Base-by-base conservation (phyloP, 768 basidiomycete genomes). In the Boletus subparvulus region DNA sequence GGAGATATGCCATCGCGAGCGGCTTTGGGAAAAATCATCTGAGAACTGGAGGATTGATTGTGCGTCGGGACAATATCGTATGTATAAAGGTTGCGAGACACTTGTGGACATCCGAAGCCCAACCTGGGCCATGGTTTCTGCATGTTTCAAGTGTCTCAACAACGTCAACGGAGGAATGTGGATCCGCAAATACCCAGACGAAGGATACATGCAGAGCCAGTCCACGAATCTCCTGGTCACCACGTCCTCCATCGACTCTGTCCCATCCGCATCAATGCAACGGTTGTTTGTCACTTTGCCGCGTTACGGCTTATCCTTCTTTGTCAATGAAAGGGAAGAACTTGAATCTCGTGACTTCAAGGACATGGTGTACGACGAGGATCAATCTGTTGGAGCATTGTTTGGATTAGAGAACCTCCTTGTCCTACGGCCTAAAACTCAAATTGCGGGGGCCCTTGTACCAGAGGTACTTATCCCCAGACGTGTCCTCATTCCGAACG, bases 361-460 rank as follows among this genome's bases (percentile, higher is more conserved):
- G 6, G 65, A 65, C 19, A 78, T 77, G 69, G 61, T 75, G 16
- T 62, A 78, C 12, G 76, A 79, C 40, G 11, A 50, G 6, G 42
- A 66, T 35, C 80, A 80, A 54, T 75, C 65, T 0, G 59, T 65
- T 11, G 77, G 75, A 1, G 72, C 78, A 2, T 65, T 82, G 61
- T 65, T 77, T 41, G 81, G 81, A 10, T 58, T 82, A 41, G 35
- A 37, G 8, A 68, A 54, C 30, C 72, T 65, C 43, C 73, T 77
- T 40, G 67, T 80, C 7, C 16, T 43, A 24, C 44, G 26, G 21
- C 28, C 44, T 4, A 45, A n/a, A 4, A n/a, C 16, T 9, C 44
- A n/a, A 2, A 17, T 17, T n/a, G 17, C 7, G 28, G 44, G 19
- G 4, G 17, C 24, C 16, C 16, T 45, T 7, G 17, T 45, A 5